Conservation (phyloP, 1,284 basidiomycete species). For the Boletus coffeatus region DNA sequence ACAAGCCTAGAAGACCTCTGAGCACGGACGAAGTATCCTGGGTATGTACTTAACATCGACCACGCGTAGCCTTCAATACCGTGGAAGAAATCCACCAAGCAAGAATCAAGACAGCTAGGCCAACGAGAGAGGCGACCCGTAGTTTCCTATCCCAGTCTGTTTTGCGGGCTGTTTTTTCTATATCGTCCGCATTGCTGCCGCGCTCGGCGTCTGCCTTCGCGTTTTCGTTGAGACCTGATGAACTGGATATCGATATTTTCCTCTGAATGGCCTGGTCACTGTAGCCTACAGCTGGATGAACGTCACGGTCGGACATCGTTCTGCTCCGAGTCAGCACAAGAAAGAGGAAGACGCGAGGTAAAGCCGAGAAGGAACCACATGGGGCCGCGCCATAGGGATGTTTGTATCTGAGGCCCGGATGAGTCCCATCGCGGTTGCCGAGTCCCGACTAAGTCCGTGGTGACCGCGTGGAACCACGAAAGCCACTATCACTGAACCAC, state of each 20-base stretch:
- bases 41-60: conserved; percentile 50
- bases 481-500: neutral
- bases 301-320: conserved; percentile 17
- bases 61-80: conserved; percentile 59
- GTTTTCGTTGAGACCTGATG: conserved; percentile 18
- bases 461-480: conserved; percentile 6
- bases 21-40: conserved; percentile 9
- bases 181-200: conserved; percentile 14
- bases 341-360: neutral
- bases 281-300: neutral
- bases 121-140: conserved; percentile 43
- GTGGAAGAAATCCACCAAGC: conserved; percentile 81
- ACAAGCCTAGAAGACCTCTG: conserved; percentile 47
- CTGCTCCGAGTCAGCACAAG: conserved; percentile 1
- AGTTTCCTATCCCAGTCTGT: conserved; percentile 23
- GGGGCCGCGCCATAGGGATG: neutral
- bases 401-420: neutral
- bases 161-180: conserved; percentile 15
- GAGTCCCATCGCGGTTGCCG: neutral
- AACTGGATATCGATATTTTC: conserved; percentile 14
- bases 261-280: conserved; percentile 16
- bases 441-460: neutral
- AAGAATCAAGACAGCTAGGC: conserved; percentile 55
- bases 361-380: conserved; percentile 1
- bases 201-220: conserved; percentile 16